These are phyloP conservation scores for Hydnomerulius pinastri DNA, from an alignment of 768 basidiomycete species.

Conservation along the genomic window DNA sequence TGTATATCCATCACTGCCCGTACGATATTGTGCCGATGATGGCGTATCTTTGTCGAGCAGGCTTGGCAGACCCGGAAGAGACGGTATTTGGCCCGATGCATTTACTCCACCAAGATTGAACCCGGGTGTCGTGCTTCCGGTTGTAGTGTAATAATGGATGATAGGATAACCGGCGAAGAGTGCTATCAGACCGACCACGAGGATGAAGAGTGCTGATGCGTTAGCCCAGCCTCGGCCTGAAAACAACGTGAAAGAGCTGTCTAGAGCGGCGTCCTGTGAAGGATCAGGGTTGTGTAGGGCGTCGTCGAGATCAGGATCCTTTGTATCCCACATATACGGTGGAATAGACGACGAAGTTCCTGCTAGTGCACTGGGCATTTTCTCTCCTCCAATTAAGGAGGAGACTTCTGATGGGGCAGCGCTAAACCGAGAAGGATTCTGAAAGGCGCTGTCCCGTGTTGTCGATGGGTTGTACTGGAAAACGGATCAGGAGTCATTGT, in stretches of 20 bases:
- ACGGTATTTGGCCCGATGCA: conserved; percentile 82
- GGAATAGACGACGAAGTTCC: conserved; percentile 64
- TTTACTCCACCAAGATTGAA: conserved; percentile 90
- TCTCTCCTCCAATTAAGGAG: conserved; percentile 38
- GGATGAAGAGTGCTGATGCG: conserved; percentile 65
- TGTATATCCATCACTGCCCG: conserved; percentile 71
- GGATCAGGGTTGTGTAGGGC: conserved; percentile 87
- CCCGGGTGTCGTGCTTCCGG: conserved; percentile 39
- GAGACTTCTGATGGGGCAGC: conserved; percentile 50
- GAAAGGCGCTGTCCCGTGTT: conserved; percentile 43
- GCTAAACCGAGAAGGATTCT: conserved; percentile 58
- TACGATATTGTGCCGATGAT: conserved; percentile 49
- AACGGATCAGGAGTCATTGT: conserved; percentile 1
- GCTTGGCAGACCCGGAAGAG: conserved; percentile 61
- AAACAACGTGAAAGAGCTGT: conserved; percentile 68
- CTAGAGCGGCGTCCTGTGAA: conserved; percentile 60
- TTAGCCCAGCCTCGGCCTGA: conserved; percentile 86
- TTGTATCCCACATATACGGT: conserved; percentile 72
- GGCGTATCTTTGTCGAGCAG: conserved; percentile 85
- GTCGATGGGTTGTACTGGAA: conserved; percentile 57
- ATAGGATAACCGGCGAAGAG: conserved; percentile 92
- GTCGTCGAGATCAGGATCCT: conserved; percentile 88
- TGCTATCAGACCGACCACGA: conserved; percentile 67
- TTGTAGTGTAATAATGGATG: conserved; percentile 52
- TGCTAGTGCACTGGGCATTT: conserved; percentile 29